Percentiles rank a stretch among this genome's conserved stretches.
Evolutionary conservation across 495 filamentous ascomycete species (phyloP).

Genomic region (Aspergillus haitiensis): DNA sequence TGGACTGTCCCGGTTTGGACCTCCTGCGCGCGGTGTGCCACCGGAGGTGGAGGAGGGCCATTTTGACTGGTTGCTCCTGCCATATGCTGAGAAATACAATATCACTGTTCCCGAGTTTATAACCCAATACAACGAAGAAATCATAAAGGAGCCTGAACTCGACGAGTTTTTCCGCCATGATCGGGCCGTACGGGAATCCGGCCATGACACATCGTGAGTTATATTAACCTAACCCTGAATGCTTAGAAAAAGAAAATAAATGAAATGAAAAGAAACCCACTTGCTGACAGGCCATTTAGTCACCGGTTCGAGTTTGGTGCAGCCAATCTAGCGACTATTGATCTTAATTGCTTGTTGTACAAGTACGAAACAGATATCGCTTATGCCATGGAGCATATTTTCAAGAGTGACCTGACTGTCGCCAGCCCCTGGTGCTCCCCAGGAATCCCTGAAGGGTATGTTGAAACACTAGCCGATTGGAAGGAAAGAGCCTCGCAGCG

Average conservation of each 20-base stretch:
- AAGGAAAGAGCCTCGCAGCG: background rate
- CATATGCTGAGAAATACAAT: background rate
- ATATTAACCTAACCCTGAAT: too few species aligned
- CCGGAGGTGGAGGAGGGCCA: constrained; percentile 8
- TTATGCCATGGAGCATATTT: background rate
- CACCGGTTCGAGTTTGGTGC: constrained; percentile 1
- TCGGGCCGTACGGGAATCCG: background rate
- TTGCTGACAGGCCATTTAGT: background rate
- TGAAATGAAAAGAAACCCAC: background rate
- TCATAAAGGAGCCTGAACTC: background rate
- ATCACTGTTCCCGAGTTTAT: constrained; percentile 1
- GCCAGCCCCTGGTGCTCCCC: background rate
- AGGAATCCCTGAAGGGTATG: background rate
- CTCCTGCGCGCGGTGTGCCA: constrained; percentile 2
- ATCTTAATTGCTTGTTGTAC: constrained; percentile 4
- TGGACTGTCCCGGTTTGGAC: constrained; percentile 3
- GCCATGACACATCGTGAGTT: constrained; percentile 8
- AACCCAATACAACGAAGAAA: background rate
- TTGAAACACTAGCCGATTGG: constrained; percentile 1
- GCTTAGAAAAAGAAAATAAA: background rate
- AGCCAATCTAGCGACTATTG: constrained; percentile 2
- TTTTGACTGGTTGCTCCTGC: background rate
- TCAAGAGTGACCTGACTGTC: background rate
- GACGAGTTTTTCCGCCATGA: constrained; percentile 8
- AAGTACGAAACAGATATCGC: constrained; percentile 9